These are phyloP conservation scores for Periconia digitata DNA, from an alignment of 2,329 filamentous ascomycete species.

Conservation along the genomic window DNA sequence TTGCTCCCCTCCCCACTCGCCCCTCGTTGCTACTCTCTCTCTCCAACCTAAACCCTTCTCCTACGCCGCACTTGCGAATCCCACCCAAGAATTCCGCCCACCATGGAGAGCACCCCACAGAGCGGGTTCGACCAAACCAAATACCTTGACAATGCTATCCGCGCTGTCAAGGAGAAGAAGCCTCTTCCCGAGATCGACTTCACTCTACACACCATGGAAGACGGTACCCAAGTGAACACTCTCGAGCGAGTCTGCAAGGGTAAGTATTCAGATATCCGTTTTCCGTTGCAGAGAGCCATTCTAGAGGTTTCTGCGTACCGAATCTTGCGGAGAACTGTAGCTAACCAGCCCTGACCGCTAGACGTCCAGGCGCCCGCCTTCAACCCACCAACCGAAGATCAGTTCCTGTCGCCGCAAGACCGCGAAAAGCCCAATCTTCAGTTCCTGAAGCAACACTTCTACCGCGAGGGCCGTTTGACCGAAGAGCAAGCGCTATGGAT, in stretches of 20 bases:
- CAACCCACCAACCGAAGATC: conserved; percentile 86
- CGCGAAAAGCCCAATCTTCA: conserved; percentile 85
- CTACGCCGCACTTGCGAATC: conserved; percentile 20
- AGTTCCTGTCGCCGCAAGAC: conserved; percentile 88
- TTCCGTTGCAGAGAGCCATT: neutral
- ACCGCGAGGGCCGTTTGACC: conserved; percentile 92
- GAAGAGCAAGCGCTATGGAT: conserved; percentile 98
- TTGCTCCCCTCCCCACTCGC: conserved; percentile 33
- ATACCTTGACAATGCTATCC: conserved; percentile 81
- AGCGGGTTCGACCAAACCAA: conserved; percentile 41
- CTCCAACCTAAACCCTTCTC: conserved; percentile 18
- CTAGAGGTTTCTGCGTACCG: neutral
- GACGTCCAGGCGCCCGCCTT: conserved; percentile 98
- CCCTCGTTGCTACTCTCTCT: conserved; percentile 25
- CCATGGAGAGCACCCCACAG: conserved; percentile 39
- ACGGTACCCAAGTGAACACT: conserved; percentile 93
- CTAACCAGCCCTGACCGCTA: conserved; percentile 46
- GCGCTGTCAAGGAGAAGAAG: conserved; percentile 92
- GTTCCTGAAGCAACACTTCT: conserved; percentile 98
- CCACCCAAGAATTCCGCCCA: conserved; percentile 25
- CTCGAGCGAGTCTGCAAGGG: conserved; percentile 98
- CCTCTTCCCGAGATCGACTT: conserved; percentile 98
- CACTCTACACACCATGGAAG: conserved; percentile 97
- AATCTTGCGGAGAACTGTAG: conserved; percentile 8
- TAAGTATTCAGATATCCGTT: conserved; percentile 46